phyloP scores from a whole-genome alignment of 2,329 filamentous ascomycete genomes.

The Xylaria digitata region DNA sequence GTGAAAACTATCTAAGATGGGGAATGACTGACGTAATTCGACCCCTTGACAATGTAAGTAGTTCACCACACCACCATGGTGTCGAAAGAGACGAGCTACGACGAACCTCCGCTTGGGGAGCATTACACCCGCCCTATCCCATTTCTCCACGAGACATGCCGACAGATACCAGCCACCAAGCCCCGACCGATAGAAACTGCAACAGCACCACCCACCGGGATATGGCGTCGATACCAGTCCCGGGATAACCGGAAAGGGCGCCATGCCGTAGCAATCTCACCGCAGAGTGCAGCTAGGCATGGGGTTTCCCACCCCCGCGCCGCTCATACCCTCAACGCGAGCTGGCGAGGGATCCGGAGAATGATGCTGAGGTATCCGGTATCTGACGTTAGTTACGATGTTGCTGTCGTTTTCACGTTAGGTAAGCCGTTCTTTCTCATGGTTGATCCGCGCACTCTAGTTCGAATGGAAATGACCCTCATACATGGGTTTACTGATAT shows the following conservation, averaged over 20 bases:
- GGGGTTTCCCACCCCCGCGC: slow-evolving; percentile 23
- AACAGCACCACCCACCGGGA: background rate
- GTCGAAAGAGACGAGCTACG: slow-evolving; percentile 5
- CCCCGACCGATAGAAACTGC: background rate
- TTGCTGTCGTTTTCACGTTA: slow-evolving; percentile 34
- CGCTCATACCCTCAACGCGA: slow-evolving; percentile 11
- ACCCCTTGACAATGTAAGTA: background rate
- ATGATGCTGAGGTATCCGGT: slow-evolving; percentile 32
- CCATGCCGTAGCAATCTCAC: slow-evolving; percentile 29
- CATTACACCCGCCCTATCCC: slow-evolving; percentile 14
- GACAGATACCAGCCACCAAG: slow-evolving; percentile 7
- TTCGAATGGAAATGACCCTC: background rate
- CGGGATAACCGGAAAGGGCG: slow-evolving; percentile 37
- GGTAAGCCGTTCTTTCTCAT: slow-evolving; percentile 9
- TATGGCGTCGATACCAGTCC: slow-evolving; percentile 29
- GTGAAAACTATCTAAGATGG: background rate
- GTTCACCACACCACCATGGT: slow-evolving; percentile 6
- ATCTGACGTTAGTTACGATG: slow-evolving; percentile 35
- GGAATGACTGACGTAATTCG: slow-evolving; percentile 5
- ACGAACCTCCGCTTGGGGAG: slow-evolving; percentile 4
- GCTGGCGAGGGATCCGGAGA: slow-evolving; percentile 22
- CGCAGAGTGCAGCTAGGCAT: slow-evolving; percentile 15
- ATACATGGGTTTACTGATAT: too few relatives aligned
- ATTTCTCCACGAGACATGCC: slow-evolving; percentile 16
- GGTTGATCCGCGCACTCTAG: background rate